phyloP scores from a whole-genome alignment of 2,329 filamentous ascomycete genomes.

The Fusarium transvaalense region DNA sequence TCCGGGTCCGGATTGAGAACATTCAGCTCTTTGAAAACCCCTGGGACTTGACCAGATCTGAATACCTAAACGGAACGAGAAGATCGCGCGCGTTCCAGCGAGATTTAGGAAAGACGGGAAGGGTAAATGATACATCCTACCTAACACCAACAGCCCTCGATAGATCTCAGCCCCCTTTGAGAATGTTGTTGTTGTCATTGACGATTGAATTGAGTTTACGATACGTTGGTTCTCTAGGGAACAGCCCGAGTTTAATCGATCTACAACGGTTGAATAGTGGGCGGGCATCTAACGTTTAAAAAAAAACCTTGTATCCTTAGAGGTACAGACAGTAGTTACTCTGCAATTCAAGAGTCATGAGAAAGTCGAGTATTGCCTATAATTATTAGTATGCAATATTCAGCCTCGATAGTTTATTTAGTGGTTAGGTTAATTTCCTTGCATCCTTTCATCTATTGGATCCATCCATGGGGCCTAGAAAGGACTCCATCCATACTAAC shows the following conservation, averaged over 20 bases:
- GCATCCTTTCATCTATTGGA: no score
- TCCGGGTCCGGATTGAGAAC: background rate
- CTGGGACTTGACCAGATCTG: slow-evolving; percentile 10
- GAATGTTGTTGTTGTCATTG: slow-evolving; percentile 1
- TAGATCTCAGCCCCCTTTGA: slow-evolving; percentile 1
- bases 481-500: no score
- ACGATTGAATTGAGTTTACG: slow-evolving; percentile 20
- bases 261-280: slow-evolving; percentile 18
- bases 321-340: background rate
- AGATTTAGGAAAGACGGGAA: background rate
- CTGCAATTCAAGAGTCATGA: background rate
- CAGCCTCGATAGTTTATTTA: background rate
- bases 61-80: background rate
- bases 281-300: background rate
- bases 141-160: background rate
- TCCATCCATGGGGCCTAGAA: no score
- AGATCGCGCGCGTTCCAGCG: slow-evolving; percentile 21
- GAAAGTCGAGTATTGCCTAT: no score
- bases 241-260: slow-evolving; percentile 1
- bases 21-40: slow-evolving; percentile 14
- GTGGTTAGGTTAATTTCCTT: background rate
- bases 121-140: background rate
- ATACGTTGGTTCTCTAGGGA: slow-evolving; percentile 8
- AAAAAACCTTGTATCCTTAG: no score
- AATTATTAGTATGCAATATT: background rate